Conservation (phyloP, 2,329 filamentous ascomycete genomes). For the Gnomoniopsis smithogilvyi region DNA sequence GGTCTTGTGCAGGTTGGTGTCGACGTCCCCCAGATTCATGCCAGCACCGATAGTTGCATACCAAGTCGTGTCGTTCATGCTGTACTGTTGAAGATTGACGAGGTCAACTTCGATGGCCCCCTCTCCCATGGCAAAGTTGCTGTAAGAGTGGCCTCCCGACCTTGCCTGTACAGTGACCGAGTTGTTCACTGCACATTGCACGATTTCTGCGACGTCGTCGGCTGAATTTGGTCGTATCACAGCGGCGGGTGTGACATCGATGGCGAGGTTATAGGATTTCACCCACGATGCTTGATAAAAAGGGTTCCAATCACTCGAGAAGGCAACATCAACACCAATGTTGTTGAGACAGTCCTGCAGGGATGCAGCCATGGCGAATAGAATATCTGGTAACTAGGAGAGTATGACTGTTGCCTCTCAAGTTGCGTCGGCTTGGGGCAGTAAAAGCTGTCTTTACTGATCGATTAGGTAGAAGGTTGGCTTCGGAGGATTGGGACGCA, state of each 20-base stretch:
- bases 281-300: slow-evolving; percentile 49
- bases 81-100: slow-evolving; percentile 48
- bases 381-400: background rate
- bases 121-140: slow-evolving; percentile 32
- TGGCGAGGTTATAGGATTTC: slow-evolving; percentile 50
- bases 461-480: background rate
- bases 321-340: slow-evolving; percentile 45
- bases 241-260: slow-evolving; percentile 48
- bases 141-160: slow-evolving; percentile 65
- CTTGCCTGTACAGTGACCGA: slow-evolving; percentile 56
- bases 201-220: slow-evolving; percentile 52
- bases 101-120: slow-evolving; percentile 54
- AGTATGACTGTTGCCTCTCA: background rate
- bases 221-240: slow-evolving; percentile 53
- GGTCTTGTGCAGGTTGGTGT: slow-evolving; percentile 46
- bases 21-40: slow-evolving; percentile 48
- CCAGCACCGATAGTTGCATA: slow-evolving; percentile 54
- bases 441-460: background rate
- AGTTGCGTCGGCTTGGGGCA: background rate
- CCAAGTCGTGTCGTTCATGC: slow-evolving; percentile 50
- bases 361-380: slow-evolving; percentile 14
- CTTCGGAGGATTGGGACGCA: too few relatives aligned
- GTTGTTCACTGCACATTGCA: slow-evolving; percentile 52
- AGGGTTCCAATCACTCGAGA: slow-evolving; percentile 32
- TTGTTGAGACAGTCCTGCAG: slow-evolving; percentile 43